phyloP scores from a whole-genome alignment of 2,329 filamentous ascomycete genomes.

The Neonectria punicea region DNA sequence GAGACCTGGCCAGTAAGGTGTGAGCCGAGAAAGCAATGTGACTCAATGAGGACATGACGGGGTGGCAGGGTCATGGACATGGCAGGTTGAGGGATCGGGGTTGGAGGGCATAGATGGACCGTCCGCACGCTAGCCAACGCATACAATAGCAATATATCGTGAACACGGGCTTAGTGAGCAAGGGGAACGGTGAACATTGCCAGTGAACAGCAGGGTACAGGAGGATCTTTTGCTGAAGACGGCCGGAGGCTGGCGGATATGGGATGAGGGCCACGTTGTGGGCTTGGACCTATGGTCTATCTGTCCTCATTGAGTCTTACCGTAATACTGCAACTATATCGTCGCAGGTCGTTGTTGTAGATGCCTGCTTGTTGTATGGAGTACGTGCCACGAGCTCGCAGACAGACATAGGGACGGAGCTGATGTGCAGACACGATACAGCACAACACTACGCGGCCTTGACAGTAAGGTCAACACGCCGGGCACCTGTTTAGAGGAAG shows the following conservation, averaged over 20 bases:
- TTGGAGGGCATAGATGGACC: conserved; percentile 11
- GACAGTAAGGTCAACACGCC: neutral
- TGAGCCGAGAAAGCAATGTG: conserved; percentile 12
- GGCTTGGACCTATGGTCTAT: neutral
- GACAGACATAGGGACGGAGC: conserved; percentile 17
- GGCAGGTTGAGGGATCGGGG: conserved; percentile 7
- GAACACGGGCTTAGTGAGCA: conserved; percentile 2
- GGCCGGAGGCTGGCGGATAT: neutral
- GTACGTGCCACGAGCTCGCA: conserved; percentile 28
- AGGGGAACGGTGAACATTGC: neutral
- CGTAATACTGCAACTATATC: conserved; percentile 1
- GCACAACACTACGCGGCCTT: neutral
- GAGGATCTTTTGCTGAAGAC: neutral
- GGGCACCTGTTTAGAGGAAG: neutral
- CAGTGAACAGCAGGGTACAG: neutral
- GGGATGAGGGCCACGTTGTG: conserved; percentile 15
- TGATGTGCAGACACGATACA: conserved; percentile 23
- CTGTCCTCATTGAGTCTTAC: conserved; percentile 1
- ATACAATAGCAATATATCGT: conserved; percentile 15
- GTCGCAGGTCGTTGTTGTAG: conserved; percentile 8
- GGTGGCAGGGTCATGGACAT: conserved; percentile 18
- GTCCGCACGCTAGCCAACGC: conserved; percentile 22
- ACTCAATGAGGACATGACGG: conserved; percentile 17
- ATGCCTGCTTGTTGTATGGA: conserved; percentile 9
- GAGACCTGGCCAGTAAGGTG: conserved; percentile 27